These are phyloP conservation scores for Aspergillus ostianus DNA, from an alignment of 495 filamentous ascomycete species.

Conservation along the genomic window DNA sequence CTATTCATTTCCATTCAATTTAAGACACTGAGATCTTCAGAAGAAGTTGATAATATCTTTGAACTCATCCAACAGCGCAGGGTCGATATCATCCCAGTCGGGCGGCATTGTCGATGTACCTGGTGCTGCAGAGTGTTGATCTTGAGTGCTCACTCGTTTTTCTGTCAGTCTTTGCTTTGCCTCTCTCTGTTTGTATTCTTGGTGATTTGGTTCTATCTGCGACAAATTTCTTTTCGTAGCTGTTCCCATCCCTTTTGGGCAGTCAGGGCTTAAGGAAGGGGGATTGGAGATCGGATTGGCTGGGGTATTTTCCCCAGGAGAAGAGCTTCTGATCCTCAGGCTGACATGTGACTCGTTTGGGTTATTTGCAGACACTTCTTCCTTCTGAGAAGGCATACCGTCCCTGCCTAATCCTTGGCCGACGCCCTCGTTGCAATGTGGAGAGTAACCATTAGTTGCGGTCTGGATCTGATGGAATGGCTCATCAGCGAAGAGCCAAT, in stretches of 20 bases:
- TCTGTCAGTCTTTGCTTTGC: background rate
- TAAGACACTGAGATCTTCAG: slow-evolving; percentile 7
- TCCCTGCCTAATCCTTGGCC: background rate
- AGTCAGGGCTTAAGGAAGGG: background rate
- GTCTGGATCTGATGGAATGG: background rate
- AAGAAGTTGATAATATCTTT: slow-evolving; percentile 40
- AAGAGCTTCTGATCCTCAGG: background rate
- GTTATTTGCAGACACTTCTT: background rate
- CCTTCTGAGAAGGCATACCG: no score
- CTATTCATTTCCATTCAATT: background rate
- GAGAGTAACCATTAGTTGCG: background rate
- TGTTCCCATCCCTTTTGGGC: background rate
- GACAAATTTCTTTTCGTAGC: slow-evolving; percentile 6
- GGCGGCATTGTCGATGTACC: slow-evolving; percentile 8
- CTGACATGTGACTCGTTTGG: background rate
- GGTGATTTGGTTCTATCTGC: background rate
- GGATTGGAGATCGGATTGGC: no score
- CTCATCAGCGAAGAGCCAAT: slow-evolving; percentile 8
- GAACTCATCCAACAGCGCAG: slow-evolving; percentile 36
- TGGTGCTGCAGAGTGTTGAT: background rate
- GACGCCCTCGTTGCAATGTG: background rate
- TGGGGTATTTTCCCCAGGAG: background rate
- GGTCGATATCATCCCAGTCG: slow-evolving; percentile 38
- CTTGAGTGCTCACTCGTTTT: background rate
- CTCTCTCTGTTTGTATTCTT: background rate